These are phyloP conservation scores for Colletotrichum sp. DNA, from an alignment of 2,329 filamentous ascomycete species.

Conservation along the genomic window DNA sequence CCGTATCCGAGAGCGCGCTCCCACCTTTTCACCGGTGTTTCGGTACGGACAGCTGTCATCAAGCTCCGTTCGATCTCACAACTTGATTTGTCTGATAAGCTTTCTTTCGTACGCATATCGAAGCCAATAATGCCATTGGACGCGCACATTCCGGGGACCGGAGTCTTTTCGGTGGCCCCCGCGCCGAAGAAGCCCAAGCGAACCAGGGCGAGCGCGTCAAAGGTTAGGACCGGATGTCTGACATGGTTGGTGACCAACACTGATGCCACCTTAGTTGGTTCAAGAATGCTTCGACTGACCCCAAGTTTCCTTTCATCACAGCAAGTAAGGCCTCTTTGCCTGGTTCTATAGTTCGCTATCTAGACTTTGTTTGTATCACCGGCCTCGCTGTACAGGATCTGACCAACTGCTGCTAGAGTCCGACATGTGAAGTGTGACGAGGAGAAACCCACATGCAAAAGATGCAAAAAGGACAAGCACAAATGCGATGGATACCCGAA, in stretches of 20 bases:
- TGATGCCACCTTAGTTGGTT: conserved; percentile 5
- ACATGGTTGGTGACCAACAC: conserved; percentile 21
- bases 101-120: neutral
- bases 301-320: neutral
- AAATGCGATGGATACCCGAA: conserved; percentile 22
- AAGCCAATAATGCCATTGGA: conserved; percentile 3
- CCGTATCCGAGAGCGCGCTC: neutral
- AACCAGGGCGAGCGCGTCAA: conserved; percentile 10
- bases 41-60: neutral
- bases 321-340: conserved; percentile 13
- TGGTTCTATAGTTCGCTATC: neutral
- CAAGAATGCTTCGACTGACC: neutral
- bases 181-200: conserved; percentile 2
- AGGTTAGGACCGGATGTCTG: conserved; percentile 19
- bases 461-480: conserved; percentile 7
- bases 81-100: neutral
- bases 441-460: conserved; percentile 15
- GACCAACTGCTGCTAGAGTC: neutral
- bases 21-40: neutral
- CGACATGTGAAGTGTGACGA: conserved; percentile 25
- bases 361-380: neutral
- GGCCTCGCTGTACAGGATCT: neutral
- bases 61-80: neutral
- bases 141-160: conserved; percentile 5
- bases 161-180: conserved; percentile 8